Evolutionary conservation across 2,329 filamentous ascomycete species (phyloP).

Genomic region (Macrophomina pseudophaseolina): DNA sequence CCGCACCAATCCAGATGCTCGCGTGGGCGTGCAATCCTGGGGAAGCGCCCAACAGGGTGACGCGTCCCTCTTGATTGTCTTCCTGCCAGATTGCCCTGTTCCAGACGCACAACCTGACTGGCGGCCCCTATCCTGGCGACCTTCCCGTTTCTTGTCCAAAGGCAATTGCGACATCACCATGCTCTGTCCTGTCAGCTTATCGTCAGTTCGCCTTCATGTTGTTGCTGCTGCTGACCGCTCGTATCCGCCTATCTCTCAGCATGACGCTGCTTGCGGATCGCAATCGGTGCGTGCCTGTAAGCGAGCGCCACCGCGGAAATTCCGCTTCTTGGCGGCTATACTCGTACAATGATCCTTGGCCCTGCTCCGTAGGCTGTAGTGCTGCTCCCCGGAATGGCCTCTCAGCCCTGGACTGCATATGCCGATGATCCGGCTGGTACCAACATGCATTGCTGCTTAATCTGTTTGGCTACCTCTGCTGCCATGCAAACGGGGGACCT

Average conservation of each 20-base stretch:
- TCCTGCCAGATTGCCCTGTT: background rate
- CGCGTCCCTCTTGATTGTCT: background rate
- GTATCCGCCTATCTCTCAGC: constrained; percentile 13
- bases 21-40: constrained; percentile 13
- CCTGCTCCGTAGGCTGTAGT: background rate
- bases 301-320: constrained; percentile 19
- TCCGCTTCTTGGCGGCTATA: constrained; percentile 11
- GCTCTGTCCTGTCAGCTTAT: background rate
- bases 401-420: background rate
- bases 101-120: constrained; percentile 20
- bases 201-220: background rate
- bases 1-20: background rate
- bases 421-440: constrained; percentile 1
- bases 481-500: background rate
- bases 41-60: constrained; percentile 6
- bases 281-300: constrained; percentile 7
- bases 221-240: background rate
- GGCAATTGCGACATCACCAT: constrained; percentile 19
- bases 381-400: constrained; percentile 9
- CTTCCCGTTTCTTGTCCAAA: constrained; percentile 23
- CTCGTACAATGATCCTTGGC: constrained; percentile 8
- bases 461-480: background rate
- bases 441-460: background rate
- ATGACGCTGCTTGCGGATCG: constrained; percentile 9
- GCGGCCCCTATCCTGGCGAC: constrained; percentile 15